Evolutionary conservation across 2,329 filamentous ascomycete species (phyloP).

Genomic region (Aspergillus niger): DNA sequence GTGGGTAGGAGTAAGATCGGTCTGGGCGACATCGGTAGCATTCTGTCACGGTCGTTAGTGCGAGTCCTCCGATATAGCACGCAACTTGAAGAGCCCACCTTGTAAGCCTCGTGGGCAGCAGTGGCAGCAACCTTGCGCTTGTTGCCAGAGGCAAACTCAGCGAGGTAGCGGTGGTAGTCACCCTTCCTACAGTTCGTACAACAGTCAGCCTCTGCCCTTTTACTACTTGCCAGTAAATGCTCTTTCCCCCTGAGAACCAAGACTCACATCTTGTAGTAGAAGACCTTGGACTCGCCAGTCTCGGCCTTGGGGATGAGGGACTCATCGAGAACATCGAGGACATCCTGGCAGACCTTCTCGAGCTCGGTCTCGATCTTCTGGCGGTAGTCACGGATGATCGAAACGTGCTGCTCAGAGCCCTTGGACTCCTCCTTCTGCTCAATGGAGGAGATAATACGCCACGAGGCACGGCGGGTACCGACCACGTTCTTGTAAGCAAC

Average conservation of each 20-base stretch:
- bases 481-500: slow-evolving; percentile 99
- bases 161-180: slow-evolving; percentile 98
- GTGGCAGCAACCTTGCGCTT: slow-evolving; percentile 94
- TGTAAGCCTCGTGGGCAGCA: slow-evolving; percentile 96
- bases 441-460: slow-evolving; percentile 99
- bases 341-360: slow-evolving; percentile 97
- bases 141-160: slow-evolving; percentile 92
- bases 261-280: slow-evolving; percentile 99
- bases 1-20: slow-evolving; percentile 94
- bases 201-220: slow-evolving; percentile 78
- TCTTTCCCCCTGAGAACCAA: not conserved
- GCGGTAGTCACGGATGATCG: slow-evolving; percentile 93
- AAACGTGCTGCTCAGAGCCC: slow-evolving; percentile 92
- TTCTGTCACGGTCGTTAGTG: slow-evolving; percentile 57
- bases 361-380: slow-evolving; percentile 98
- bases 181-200: slow-evolving; percentile 79
- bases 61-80: not conserved
- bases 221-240: slow-evolving; percentile 35
- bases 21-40: slow-evolving; percentile 97
- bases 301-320: slow-evolving; percentile 93
- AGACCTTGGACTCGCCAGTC: slow-evolving; percentile 98
- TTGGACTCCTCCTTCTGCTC: slow-evolving; percentile 99
- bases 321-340: slow-evolving; percentile 91
- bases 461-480: slow-evolving; percentile 95
- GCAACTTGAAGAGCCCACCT: slow-evolving; percentile 61